These are phyloP conservation scores for Exutisphaerella laricina DNA, from an alignment of 2,329 filamentous ascomycete genomes.

Conservation along the genomic window DNA sequence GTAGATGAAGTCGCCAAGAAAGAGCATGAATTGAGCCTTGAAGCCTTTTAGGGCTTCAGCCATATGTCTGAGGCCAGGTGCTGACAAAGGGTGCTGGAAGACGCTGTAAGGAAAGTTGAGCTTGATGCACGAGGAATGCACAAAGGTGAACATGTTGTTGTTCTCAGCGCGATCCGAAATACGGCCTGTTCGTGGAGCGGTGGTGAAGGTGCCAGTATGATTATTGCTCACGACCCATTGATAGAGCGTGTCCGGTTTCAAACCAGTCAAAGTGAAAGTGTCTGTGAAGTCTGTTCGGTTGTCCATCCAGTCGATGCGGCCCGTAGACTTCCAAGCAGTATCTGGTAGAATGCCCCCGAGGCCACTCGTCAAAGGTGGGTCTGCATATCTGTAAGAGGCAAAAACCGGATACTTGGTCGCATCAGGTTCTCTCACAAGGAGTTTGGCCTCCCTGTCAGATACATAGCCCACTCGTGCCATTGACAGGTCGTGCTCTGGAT, in stretches of 20 bases:
- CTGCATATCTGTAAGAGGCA: conserved; percentile 53
- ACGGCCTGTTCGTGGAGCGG: conserved; percentile 65
- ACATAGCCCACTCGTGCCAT: conserved; percentile 87
- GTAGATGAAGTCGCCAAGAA: conserved; percentile 83
- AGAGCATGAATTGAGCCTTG: conserved; percentile 65
- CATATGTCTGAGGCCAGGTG: conserved; percentile 73
- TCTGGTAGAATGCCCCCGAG: conserved; percentile 36
- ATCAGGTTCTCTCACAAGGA: conserved; percentile 82
- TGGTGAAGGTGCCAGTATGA: conserved; percentile 73
- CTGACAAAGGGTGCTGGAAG: conserved; percentile 72
- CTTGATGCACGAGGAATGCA: conserved; percentile 90
- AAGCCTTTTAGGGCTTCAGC: conserved; percentile 66
- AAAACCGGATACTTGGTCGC: conserved; percentile 67
- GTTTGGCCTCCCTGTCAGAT: conserved; percentile 69
- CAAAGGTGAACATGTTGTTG: conserved; percentile 74
- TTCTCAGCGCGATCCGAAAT: conserved; percentile 49
- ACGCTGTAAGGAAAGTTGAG: conserved; percentile 85
- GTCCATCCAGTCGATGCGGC: conserved; percentile 59
- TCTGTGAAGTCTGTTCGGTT: conserved; percentile 79
- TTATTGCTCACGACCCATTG: conserved; percentile 84
- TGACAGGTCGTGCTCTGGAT: conserved; percentile 69
- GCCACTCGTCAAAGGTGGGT: conserved; percentile 20
- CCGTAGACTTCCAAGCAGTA: conserved; percentile 61
- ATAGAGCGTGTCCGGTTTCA: conserved; percentile 68
- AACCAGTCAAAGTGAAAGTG: conserved; percentile 59